phyloP scores from a whole-genome alignment of 768 basidiomycete genomes.

The Pholiota conissans region DNA sequence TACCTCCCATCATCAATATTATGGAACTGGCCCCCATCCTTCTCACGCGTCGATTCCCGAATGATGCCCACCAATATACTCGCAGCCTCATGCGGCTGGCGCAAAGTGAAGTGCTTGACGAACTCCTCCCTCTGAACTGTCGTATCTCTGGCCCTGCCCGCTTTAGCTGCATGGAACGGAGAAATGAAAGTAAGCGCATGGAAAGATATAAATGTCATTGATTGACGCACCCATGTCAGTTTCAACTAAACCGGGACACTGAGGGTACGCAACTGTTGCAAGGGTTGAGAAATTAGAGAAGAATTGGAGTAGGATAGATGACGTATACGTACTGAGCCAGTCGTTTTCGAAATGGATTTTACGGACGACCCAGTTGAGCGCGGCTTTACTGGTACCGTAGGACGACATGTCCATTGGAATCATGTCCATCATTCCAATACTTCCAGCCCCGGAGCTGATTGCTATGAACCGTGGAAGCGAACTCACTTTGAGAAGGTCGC shows the following conservation, averaged over 20 bases:
- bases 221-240: slow-evolving; percentile 8
- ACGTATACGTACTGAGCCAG: too few species aligned
- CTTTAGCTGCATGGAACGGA: too few species aligned
- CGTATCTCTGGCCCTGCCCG: too few species aligned
- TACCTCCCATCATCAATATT: slow-evolving; percentile 4
- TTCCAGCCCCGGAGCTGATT: neutral
- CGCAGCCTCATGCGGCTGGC: neutral
- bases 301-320: too few species aligned
- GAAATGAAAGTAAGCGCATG: neutral
- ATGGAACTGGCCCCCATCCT: slow-evolving; percentile 8
- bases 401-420: too few species aligned
- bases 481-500: too few species aligned
- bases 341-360: too few species aligned
- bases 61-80: slow-evolving; percentile 2
- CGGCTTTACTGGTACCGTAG: too few species aligned
- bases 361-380: too few species aligned
- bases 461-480: neutral
- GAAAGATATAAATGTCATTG: neutral
- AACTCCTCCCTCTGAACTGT: too few species aligned
- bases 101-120: too few species aligned
- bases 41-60: slow-evolving; percentile 6
- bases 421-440: too few species aligned
- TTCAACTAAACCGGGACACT: slow-evolving; percentile 5
- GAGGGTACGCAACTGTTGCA: slow-evolving; percentile 3
- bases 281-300: neutral